Evolutionary conservation across 1,139 yeast species (phyloP), one percentile per base, ranked within the genome.

Genomic region (Debaryomycetaceae sp.): DNA sequence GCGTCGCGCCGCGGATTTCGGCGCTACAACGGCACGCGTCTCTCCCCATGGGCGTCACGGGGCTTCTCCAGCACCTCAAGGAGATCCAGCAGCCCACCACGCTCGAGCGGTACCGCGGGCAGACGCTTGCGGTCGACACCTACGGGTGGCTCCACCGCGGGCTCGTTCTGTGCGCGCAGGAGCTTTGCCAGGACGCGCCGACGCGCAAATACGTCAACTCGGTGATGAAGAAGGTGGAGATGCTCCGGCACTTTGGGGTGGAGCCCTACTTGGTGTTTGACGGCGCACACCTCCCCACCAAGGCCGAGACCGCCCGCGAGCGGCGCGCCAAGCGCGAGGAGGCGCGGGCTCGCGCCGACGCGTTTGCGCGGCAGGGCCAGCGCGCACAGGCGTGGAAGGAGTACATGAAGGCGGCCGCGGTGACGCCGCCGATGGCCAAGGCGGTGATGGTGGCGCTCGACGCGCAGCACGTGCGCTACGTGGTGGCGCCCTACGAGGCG

Each of bases 401-500:
- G 46, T 84, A 75, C 46, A 79, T 78, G 59, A 83, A 83, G 51
- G 80, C 91, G 19, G 84, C 95, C 5, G 89, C 83, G 43, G 84
- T 93, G 10, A 83, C 96, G 1, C 89, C 95, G 1, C 78, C 76
- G 41, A 88, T 93, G 93, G 96, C 96, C 4, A 83, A 84, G 45
- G 73, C 86, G 16, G 68, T 91, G 12, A 86, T 89, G 56, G 81
- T 81, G 20, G 81, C 75, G 42, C 66, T 93, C 39, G 79, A 78
- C 43, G 47, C 53, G n/a, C 63, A 70, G 30, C 56, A 60, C 2
- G 76, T 93, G 28, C 70, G 69, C 40, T 91, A 76, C 46, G 75
- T 91, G 12, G 98, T 93, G 7, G 98, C 99, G 0, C 99, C 99
- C 0, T 93, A 88, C 51, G 99, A 93, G 58, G 98, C 98, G 0